phyloP scores from a whole-genome alignment of 1,139 yeast species.

The Kurtzmaniella natalensis region DNA sequence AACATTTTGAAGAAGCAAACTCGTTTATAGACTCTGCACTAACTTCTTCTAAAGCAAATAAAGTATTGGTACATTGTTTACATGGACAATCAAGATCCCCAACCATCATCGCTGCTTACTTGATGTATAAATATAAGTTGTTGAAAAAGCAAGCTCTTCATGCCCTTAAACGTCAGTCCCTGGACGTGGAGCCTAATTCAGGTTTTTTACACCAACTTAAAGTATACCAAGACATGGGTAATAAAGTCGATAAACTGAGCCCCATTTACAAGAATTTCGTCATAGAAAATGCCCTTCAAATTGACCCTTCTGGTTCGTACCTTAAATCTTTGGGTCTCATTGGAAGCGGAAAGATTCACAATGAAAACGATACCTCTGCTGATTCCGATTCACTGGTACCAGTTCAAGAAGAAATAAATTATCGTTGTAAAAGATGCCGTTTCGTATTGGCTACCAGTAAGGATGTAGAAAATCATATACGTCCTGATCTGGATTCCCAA shows the following conservation, averaged over 20 bases:
- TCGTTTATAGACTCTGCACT: conserved; percentile 65
- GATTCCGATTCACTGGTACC: conserved; percentile 1
- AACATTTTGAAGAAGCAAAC: conserved; percentile 56
- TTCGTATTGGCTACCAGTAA: conserved; percentile 46
- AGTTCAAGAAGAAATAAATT: conserved; percentile 24
- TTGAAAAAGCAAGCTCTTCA: conserved; percentile 58
- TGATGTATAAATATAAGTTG: conserved; percentile 70
- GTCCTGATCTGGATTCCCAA: conserved; percentile 56
- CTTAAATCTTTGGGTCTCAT: conserved; percentile 15
- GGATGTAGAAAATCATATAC: conserved; percentile 54
- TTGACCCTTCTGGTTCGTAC: conserved; percentile 26
- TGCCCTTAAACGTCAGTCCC: conserved; percentile 62
- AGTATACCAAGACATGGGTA: conserved; percentile 44
- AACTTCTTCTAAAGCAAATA: conserved; percentile 23
- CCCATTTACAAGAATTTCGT: conserved; percentile 25
- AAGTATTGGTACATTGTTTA: conserved; percentile 65
- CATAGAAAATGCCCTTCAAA: conserved; percentile 19
- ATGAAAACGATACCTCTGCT: conserved; percentile 10
- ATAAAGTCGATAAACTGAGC: conserved; percentile 20
- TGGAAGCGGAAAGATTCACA: conserved; percentile 11
- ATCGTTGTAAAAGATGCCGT: conserved; percentile 72
- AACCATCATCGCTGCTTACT: conserved; percentile 65
- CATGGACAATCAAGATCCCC: conserved; percentile 89
- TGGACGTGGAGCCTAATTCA: conserved; percentile 65
- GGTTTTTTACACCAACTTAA: conserved; percentile 72